These are phyloP conservation scores for Mycena citricolor DNA, from an alignment of 1,284 basidiomycete genomes.

Conservation along the genomic window DNA sequence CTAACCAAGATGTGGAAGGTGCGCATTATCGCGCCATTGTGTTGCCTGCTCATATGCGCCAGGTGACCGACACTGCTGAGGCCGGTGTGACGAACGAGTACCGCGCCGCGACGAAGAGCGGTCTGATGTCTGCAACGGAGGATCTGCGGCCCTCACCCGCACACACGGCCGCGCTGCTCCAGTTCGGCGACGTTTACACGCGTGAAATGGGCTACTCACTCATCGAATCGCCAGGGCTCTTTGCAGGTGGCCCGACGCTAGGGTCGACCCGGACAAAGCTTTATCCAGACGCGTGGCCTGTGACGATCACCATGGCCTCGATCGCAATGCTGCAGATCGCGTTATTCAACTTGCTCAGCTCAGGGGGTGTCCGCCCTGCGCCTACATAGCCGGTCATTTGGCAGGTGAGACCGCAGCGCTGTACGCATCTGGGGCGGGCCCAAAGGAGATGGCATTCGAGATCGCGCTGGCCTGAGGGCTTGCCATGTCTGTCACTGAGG, in stretches of 20 bases:
- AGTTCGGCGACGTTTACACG: slow-evolving; percentile 35
- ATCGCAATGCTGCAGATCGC: slow-evolving; percentile 46
- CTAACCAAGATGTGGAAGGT: no score
- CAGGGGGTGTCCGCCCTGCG: slow-evolving; percentile 36
- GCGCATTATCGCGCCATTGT: no score
- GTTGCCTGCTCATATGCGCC: no score
- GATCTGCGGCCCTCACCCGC: no score
- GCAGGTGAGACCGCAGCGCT: slow-evolving; percentile 44
- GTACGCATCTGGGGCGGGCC: slow-evolving; percentile 42
- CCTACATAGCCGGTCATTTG: slow-evolving; percentile 41
- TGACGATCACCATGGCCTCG: slow-evolving; percentile 37
- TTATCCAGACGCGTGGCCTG: slow-evolving; percentile 28
- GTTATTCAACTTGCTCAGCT: slow-evolving; percentile 37
- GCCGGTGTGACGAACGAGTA: no score
- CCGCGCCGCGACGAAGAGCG: no score
- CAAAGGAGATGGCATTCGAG: slow-evolving; percentile 41
- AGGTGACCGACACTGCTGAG: no score
- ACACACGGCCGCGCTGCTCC: no score
- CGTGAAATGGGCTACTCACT: slow-evolving; percentile 34
- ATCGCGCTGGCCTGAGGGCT: slow-evolving; percentile 40
- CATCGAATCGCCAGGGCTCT: slow-evolving; percentile 34
- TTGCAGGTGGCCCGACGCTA: slow-evolving; percentile 23
- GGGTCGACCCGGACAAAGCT: slow-evolving; percentile 6
- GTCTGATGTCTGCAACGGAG: no score
- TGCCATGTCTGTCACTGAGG: slow-evolving; percentile 37